These are phyloP conservation scores for Heliosperma pusillum DNA, from an alignment of 148 eudicot genomes.

Conservation along the genomic window DNA sequence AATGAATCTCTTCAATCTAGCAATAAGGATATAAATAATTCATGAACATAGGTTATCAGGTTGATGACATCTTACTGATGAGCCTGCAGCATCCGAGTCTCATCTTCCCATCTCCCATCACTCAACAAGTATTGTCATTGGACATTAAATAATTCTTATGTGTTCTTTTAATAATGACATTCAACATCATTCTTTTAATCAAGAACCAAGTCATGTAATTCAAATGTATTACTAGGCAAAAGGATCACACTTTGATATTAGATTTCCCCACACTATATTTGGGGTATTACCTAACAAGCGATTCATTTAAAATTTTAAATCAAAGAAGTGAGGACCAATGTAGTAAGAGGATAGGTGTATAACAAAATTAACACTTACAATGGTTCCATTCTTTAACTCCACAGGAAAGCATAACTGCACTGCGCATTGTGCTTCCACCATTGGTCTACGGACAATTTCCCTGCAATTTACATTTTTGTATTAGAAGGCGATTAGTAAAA, in stretches of 20 bases:
- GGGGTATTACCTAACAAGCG: background rate
- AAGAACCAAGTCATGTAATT: background rate
- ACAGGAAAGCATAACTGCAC: slow-evolving; percentile 91
- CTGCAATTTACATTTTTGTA: slow-evolving; percentile 35
- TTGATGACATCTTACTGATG: background rate
- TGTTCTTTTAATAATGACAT: slow-evolving; percentile 9
- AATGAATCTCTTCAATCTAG: slow-evolving; percentile 79
- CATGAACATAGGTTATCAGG: background rate
- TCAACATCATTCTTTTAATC: background rate
- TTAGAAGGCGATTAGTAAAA: background rate
- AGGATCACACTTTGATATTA: background rate
- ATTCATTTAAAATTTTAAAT: too few species aligned
- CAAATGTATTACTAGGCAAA: background rate
- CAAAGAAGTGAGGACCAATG: background rate
- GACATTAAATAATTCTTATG: background rate
- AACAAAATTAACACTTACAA: slow-evolving; percentile 41
- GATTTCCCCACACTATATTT: background rate
- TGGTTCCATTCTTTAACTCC: slow-evolving; percentile 66
- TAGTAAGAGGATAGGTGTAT: background rate
- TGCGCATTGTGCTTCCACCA: slow-evolving; percentile 94
- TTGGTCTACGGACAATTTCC: slow-evolving; percentile 82
- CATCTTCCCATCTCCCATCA: background rate
- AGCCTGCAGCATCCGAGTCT: slow-evolving; percentile 3
- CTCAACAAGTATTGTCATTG: background rate
- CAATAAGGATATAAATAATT: slow-evolving; percentile 7